Base-by-base conservation (phyloP, 2,329 filamentous ascomycete species). In the Hypoxylon sp. region DNA sequence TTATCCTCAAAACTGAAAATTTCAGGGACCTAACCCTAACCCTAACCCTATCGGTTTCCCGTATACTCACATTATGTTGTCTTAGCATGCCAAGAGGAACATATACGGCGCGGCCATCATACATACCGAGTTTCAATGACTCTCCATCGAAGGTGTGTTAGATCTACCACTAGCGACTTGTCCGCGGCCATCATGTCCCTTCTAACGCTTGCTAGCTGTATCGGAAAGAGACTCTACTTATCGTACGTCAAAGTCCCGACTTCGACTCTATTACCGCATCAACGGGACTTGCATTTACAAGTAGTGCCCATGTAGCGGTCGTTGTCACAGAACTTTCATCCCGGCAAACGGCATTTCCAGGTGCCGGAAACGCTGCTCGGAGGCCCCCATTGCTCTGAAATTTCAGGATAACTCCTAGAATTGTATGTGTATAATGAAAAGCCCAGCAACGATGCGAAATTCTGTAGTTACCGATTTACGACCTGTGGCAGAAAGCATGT, bases 71-170 rank as follows among this genome's bases (percentile, higher is more conserved):
- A 28, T 55, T n/a, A 52, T 64, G 30, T 30, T 60, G 14, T 62
- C 2, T 60, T 75, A 95, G 90, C 92, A 96, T 79, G 82, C 85
- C 66, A 91, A 90, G 75, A 95, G 93, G 79, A 91, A 91, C 77
- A 90, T 97, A 65, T 97, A 97, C 78, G 93, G 93, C 73, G 90
- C 93, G 2, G 92, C 92, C 65, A 96, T 96, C n/a, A n/a, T n/a
- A n/a, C n/a, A n/a, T n/a, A n/a, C n/a, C n/a, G n/a, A n/a, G n/a
- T n/a, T n/a, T n/a, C n/a, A n/a, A n/a, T n/a, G n/a, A n/a, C n/a
- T n/a, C n/a, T n/a, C n/a, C n/a, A n/a, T n/a, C n/a, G n/a, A n/a
- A n/a, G n/a, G n/a, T n/a, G n/a, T n/a, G n/a, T n/a, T n/a, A n/a
- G n/a, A n/a, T n/a, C n/a, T n/a, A n/a, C n/a, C n/a, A n/a, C n/a